Conservation (phyloP, 192 early-diverging fungal genomes). For the Coemansia sp. region DNA sequence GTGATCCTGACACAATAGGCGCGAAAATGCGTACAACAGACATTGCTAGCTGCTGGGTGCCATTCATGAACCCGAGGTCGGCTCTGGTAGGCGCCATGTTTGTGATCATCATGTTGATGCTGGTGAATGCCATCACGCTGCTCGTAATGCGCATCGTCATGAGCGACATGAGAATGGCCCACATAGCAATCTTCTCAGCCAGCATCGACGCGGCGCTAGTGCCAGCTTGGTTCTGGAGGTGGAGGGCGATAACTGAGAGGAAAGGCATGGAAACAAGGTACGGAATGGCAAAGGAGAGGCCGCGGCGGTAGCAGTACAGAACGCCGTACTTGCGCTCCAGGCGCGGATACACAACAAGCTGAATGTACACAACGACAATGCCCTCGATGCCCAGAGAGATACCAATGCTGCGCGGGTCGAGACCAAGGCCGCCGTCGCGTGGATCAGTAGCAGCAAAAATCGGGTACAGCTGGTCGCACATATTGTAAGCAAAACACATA, state of each 20-base stretch:
- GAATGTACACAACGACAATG: slow-evolving; percentile 46
- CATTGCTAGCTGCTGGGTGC: slow-evolving; percentile 33
- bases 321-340: slow-evolving; percentile 48
- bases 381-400: slow-evolving; percentile 46
- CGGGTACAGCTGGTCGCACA: slow-evolving; percentile 39
- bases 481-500: slow-evolving; percentile 21
- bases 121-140: slow-evolving; percentile 28
- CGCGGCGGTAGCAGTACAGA: slow-evolving; percentile 37
- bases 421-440: slow-evolving; percentile 55
- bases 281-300: slow-evolving; percentile 14
- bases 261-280: slow-evolving; percentile 13
- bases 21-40: slow-evolving; percentile 20
- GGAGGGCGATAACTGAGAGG: background rate
- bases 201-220: background rate
- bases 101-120: slow-evolving; percentile 33
- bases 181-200: slow-evolving; percentile 16
- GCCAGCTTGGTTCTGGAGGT: background rate
- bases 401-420: slow-evolving; percentile 52
- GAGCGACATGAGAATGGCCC: slow-evolving; percentile 20
- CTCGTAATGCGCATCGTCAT: slow-evolving; percentile 22
- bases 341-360: slow-evolving; percentile 52
- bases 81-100: slow-evolving; percentile 37
- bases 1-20: slow-evolving; percentile 23
- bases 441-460: slow-evolving; percentile 44
- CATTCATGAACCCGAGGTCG: slow-evolving; percentile 37